Base-by-base conservation (phyloP, 2,329 filamentous ascomycete species). In the Arachnomyces sp. region DNA sequence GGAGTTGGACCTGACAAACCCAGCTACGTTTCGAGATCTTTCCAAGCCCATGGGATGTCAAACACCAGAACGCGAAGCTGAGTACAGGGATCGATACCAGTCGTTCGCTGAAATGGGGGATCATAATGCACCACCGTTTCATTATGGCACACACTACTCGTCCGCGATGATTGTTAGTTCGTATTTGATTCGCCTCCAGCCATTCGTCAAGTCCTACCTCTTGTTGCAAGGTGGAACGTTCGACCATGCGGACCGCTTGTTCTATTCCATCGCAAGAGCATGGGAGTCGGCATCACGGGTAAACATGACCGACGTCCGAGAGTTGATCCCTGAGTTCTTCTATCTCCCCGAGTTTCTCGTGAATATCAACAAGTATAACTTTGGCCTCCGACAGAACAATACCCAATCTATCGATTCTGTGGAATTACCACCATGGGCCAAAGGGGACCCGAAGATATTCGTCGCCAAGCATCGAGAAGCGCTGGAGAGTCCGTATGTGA, bases 151-250 rank as follows among this genome's bases (percentile, higher is more conserved):
- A 0, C 93, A 98, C 60, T 98, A 98, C 61, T 96, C 92, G 1
- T 96, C 92, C 2, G 92, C 92, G 6, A 98, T 96, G 92, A 95
- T 95, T 44, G 92, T 98, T 5, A 88, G 88, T 9, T 95, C 89
- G 0, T 98, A 95, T 55, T 74, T 98, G 31, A 95, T 98, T 53
- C 83, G 92, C 13, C 73, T 98, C 12, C 90, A 95, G 37, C 92
- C 92, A 0, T 98, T 96, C 59, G 90, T 95, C 16, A 87, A 96
- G 52, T 95, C 92, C 0, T 96, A 94, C 56, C 78, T 96, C 14
- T 71, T 96, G 7, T 75, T 98, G 2, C 92, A 98, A 61, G 92
- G 92, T n/a, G 90, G 90, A 4, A 86, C 78, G 30, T 98, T 96
- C 56, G 92, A 98, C 57, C 90, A 98, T 56, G 87, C 92, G 1